A percentile compares a stretch with the other conserved stretches of the same genome.
Conservation (phyloP, 129 eudicot genomes). For the Flaveria ramosissima region DNA sequence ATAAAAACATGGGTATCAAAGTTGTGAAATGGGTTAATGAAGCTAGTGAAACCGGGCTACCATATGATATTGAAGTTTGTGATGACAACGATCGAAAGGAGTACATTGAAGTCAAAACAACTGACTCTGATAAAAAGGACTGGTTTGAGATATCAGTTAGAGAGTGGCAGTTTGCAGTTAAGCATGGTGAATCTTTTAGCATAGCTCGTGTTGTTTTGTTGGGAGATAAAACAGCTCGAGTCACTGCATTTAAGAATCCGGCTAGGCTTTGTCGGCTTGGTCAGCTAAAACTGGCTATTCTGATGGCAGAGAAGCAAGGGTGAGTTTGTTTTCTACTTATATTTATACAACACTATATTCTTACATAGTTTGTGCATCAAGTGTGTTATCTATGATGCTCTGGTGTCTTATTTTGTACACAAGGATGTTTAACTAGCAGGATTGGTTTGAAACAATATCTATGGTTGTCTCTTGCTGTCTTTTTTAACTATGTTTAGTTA, state of each 20-base stretch:
- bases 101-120: slow-evolving; percentile 88
- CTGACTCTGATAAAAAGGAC: slow-evolving; percentile 57
- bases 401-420: slow-evolving; percentile 13
- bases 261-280: slow-evolving; percentile 62
- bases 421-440: neutral
- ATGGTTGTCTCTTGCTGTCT: too few relatives aligned
- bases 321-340: slow-evolving; percentile 6
- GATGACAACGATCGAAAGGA: slow-evolving; percentile 46
- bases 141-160: slow-evolving; percentile 71
- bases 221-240: slow-evolving; percentile 39
- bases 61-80: slow-evolving; percentile 66
- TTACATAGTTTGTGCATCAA: slow-evolving; percentile 5
- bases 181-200: slow-evolving; percentile 77
- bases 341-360: neutral
- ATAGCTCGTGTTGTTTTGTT: slow-evolving; percentile 69
- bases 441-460: too few relatives aligned
- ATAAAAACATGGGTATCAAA: slow-evolving; percentile 34
- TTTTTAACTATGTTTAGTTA: too few relatives aligned
- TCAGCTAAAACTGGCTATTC: slow-evolving; percentile 63
- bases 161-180: slow-evolving; percentile 91
- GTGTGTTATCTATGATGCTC: slow-evolving; percentile 8
- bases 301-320: slow-evolving; percentile 49
- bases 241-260: slow-evolving; percentile 67
- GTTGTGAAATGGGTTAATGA: slow-evolving; percentile 80
- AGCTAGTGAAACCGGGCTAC: slow-evolving; percentile 67